Percentiles rank a stretch among this genome's conserved stretches.
phyloP scores from a whole-genome alignment of 208 protist genomes.

The Angomonas desouzai region DNA sequence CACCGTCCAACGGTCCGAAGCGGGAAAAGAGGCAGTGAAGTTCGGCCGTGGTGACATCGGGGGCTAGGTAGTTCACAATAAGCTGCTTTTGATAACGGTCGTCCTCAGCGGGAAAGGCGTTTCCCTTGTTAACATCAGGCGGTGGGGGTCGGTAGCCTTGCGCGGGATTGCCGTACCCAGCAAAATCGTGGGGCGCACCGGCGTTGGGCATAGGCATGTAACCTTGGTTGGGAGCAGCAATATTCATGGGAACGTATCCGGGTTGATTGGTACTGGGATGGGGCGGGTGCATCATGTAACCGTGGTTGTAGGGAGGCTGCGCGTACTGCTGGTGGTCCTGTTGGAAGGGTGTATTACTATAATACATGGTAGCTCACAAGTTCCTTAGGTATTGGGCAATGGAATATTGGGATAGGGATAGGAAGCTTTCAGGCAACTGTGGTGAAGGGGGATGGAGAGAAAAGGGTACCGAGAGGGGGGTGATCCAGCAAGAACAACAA shows the following conservation, averaged over 20 bases:
- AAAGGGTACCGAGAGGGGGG: no score
- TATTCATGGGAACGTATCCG: constrained; percentile 37
- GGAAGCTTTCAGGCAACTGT: no score
- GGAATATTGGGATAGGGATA: no score
- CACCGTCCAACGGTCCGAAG: constrained; percentile 63
- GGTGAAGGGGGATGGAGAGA: no score
- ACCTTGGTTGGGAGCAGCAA: constrained; percentile 28
- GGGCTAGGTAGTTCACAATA: constrained; percentile 79
- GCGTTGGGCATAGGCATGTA: constrained; percentile 20
- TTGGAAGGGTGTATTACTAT: constrained; percentile 12
- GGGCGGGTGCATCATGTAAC: constrained; percentile 28
- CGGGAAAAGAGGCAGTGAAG: constrained; percentile 66
- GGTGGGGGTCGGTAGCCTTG: not conserved
- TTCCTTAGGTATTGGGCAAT: no score
- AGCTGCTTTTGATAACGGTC: constrained; percentile 72
- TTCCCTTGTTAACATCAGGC: constrained; percentile 20
- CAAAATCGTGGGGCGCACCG: not conserved
- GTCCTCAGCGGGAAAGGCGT: constrained; percentile 38
- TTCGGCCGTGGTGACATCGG: constrained; percentile 50
- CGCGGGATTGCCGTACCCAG: not conserved
- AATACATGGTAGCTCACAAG: constrained; percentile 2
- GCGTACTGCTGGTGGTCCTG: constrained; percentile 36
- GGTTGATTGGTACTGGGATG: constrained; percentile 31
- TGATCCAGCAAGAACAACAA: constrained; percentile 2
- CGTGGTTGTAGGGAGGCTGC: constrained; percentile 30